Conservation (phyloP, 495 filamentous ascomycete species). For the Bacidia rubella region DNA sequence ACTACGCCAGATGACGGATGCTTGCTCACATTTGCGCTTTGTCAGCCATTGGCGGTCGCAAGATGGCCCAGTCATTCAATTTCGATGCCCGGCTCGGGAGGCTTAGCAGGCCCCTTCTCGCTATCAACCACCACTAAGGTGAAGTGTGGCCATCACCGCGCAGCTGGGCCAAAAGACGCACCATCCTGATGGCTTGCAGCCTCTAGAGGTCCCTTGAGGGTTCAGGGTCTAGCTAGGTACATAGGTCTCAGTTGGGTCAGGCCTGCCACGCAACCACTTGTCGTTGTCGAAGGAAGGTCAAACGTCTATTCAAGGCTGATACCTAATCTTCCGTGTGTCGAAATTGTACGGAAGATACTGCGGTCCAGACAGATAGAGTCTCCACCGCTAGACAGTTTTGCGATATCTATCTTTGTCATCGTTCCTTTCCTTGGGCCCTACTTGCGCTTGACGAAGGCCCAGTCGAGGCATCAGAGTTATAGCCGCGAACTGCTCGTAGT, state of each 20-base stretch:
- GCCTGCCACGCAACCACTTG: too few relatives aligned
- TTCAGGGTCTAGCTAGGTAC: neutral
- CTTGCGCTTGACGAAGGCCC: neutral
- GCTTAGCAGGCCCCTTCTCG: neutral
- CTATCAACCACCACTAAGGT: neutral
- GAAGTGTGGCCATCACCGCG: neutral
- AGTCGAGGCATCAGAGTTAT: neutral
- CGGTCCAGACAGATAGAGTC: neutral
- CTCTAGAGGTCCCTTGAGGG: neutral
- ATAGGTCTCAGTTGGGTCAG: neutral
- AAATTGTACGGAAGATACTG: neutral
- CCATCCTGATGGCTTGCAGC: neutral
- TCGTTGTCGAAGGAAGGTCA: too few relatives aligned
- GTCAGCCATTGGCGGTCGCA: neutral
- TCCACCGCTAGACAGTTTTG: neutral
- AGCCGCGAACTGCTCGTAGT: neutral
- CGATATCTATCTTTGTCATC: neutral
- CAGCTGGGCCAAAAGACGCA: neutral
- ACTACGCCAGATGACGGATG: neutral
- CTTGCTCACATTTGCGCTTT: neutral
- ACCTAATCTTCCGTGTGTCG: neutral
- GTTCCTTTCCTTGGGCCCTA: neutral
- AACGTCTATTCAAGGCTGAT: neutral
- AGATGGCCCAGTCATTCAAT: neutral
- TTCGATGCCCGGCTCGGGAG: neutral